Conservation (phyloP, 371 early-diverging fungal species). For the Apophysomyces sp. region DNA sequence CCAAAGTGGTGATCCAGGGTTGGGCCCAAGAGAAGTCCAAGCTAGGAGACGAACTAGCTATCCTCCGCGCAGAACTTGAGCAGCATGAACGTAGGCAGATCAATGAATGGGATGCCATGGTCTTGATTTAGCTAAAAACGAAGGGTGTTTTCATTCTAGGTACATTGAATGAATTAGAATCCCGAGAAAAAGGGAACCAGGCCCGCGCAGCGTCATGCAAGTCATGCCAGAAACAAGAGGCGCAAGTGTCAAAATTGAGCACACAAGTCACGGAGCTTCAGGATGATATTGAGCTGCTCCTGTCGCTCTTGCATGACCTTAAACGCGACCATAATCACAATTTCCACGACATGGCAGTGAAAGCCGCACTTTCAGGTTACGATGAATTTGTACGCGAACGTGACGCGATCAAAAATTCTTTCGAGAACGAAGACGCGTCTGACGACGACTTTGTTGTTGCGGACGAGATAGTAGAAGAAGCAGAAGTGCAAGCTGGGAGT, state of each 20-base stretch:
- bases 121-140: not conserved
- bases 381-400: slow-evolving; percentile 54
- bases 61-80: slow-evolving; percentile 28
- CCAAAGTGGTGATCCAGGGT: slow-evolving; percentile 32
- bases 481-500: slow-evolving; percentile 7
- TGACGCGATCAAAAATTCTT: slow-evolving; percentile 20
- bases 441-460: slow-evolving; percentile 9
- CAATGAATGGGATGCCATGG: not conserved
- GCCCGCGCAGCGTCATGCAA: not conserved
- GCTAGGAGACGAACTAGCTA: slow-evolving; percentile 30
- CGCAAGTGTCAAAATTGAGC: slow-evolving; percentile 11
- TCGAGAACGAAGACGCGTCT: slow-evolving; percentile 23
- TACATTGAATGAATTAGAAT: slow-evolving; percentile 22
- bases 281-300: slow-evolving; percentile 38
- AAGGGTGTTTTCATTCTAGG: not conserved
- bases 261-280: slow-evolving; percentile 32
- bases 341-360: slow-evolving; percentile 77
- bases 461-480: slow-evolving; percentile 14
- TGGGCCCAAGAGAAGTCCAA: slow-evolving; percentile 34
- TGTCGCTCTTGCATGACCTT: slow-evolving; percentile 54
- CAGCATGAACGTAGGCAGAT: slow-evolving; percentile 21
- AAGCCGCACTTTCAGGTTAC: slow-evolving; percentile 58
- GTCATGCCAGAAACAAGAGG: slow-evolving; percentile 5
- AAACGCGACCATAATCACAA: slow-evolving; percentile 75
- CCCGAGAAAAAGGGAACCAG: slow-evolving; percentile 21